phyloP scores from a whole-genome alignment of 1,284 basidiomycete genomes.

The Heterobasidion annosum region DNA sequence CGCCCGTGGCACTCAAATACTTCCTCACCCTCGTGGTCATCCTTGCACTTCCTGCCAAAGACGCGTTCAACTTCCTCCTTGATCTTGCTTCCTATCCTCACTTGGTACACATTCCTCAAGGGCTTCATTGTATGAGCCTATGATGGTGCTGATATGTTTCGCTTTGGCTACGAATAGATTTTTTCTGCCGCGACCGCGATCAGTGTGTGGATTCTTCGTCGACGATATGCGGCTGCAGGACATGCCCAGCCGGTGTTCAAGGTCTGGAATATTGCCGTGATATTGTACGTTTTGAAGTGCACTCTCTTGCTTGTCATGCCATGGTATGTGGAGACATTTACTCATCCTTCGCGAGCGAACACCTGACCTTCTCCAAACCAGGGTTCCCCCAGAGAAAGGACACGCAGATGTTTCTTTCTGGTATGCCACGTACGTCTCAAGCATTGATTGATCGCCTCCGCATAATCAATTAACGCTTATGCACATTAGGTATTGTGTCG shows the following conservation, averaged over 20 bases:
- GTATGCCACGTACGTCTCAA: constrained; percentile 22
- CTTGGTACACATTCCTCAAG: neutral
- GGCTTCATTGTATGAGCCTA: neutral
- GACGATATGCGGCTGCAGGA: constrained; percentile 8
- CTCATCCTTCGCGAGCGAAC: neutral
- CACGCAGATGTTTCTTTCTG: constrained; percentile 23
- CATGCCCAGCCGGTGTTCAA: constrained; percentile 7
- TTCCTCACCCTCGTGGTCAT: constrained; percentile 42
- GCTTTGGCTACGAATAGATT: constrained; percentile 1
- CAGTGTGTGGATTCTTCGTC: constrained; percentile 11
- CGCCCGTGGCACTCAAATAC: constrained; percentile 36
- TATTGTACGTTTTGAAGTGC: constrained; percentile 9
- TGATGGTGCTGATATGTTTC: neutral
- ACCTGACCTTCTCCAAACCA: constrained; percentile 3
- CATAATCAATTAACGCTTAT: constrained; percentile 1
- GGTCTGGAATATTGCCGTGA: constrained; percentile 8
- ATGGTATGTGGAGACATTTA: constrained; percentile 5
- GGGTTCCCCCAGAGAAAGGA: constrained; percentile 24
- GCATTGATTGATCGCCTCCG: neutral
- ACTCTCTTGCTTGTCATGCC: constrained; percentile 13
- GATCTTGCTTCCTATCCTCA: constrained; percentile 22
- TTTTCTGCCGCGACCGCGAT: constrained; percentile 9
- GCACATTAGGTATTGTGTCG: constrained; percentile 14
- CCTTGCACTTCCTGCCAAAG: constrained; percentile 31
- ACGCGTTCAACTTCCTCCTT: constrained; percentile 49